Evolutionary conservation across 2,329 filamentous ascomycete species (phyloP), one percentile per base, ranked within the genome.

Genomic region (Gnomoniopsis sp.): DNA sequence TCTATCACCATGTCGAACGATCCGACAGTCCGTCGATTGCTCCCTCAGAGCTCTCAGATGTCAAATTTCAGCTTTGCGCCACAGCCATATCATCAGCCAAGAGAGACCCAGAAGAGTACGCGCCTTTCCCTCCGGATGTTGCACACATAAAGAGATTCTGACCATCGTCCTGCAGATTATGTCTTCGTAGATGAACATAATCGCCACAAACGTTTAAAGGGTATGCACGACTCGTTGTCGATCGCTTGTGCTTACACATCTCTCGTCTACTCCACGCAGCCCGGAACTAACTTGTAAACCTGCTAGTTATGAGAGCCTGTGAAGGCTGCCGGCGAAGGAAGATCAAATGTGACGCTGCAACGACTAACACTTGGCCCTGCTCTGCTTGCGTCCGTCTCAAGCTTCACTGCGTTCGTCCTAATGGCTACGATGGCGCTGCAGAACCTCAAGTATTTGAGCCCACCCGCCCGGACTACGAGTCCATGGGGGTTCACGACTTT

Each of bases 151-250:
- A 12, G 50, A 48, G 50, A 48, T 57, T 58, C 72, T 77, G 66
- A 77, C 66, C 46, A 34, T 51, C 58, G 49, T 57, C 56, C 57
- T 63, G 55, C 70, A 96, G 93, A 97, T 74, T 98, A 97, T 89
- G 95, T 98, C 68, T 98, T 98, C 71, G 95, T 98, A 59, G 93
- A 98, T 74, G 93, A 98, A 74, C 95, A 98, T 75, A 98, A 98
- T 78, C 89, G 95, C 64, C 95, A 98, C 76, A 98, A 98, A 77
- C 86, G 93, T 67, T 79, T 98, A 63, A 98, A 98, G 82, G 91
- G 91, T 95, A 84, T 66, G 74, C 34, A 46, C 49, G 53, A 50
- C 23, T 53, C 34, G 44, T 26, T 43, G 7, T 26, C 26, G 15
- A n/a, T 26, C 33, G 17, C 2, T 17, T 30, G 49, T 41, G 15